A percentile compares a stretch with the other conserved stretches of the same genome.
These are phyloP conservation scores for Gentiana macrophylla DNA, from an alignment of 257 asterid genomes.

Conservation along the genomic window DNA sequence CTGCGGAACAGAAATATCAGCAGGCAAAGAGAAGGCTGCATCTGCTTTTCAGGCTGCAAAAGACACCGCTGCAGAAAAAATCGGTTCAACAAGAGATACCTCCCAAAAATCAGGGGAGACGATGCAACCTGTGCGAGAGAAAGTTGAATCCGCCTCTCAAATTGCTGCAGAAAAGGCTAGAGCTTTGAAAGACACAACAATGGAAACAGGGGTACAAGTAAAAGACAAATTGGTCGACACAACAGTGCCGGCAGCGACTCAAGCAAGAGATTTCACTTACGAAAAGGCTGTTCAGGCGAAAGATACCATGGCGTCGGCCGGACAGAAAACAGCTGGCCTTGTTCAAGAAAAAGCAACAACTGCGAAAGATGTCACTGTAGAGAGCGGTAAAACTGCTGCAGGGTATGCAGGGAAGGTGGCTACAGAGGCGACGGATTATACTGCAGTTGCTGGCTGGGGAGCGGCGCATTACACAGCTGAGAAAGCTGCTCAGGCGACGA, in stretches of 20 bases:
- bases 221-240: constrained; percentile 1
- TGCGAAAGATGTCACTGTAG: constrained; percentile 40
- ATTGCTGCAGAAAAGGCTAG: constrained; percentile 14
- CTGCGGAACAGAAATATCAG: constrained; percentile 35
- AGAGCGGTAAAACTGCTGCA: constrained; percentile 37
- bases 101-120: constrained; percentile 10
- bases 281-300: constrained; percentile 18
- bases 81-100: constrained; percentile 1
- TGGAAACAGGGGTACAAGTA: constrained; percentile 21
- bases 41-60: constrained; percentile 15
- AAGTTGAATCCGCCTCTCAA: not conserved
- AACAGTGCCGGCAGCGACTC: constrained; percentile 4
- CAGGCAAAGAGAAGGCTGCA: constrained; percentile 14
- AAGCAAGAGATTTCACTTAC: constrained; percentile 17
- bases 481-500: constrained; percentile 53
- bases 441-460: constrained; percentile 70
- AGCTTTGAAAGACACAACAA: constrained; percentile 16
- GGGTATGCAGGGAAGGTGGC: constrained; percentile 51
- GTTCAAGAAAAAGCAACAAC: constrained; percentile 28
- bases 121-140: constrained; percentile 2
- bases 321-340: constrained; percentile 25
- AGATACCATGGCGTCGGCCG: constrained; percentile 12
- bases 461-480: constrained; percentile 56
- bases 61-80: constrained; percentile 9
- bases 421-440: constrained; percentile 37